Conservation (phyloP, 768 basidiomycete genomes). For the Lactarius pseudohatsudake region DNA sequence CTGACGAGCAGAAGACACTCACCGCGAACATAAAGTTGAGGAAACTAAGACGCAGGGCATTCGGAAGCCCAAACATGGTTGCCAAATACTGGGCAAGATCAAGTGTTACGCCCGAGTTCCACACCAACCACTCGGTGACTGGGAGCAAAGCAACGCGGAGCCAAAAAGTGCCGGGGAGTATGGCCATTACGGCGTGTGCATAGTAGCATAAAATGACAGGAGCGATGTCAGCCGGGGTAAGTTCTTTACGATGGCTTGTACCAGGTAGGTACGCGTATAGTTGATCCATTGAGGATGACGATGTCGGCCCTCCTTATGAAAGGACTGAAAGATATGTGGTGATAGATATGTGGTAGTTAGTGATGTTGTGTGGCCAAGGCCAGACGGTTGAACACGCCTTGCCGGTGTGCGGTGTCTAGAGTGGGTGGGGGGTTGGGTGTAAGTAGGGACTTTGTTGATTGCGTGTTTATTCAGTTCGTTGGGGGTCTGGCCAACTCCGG, state of each 20-base stretch:
- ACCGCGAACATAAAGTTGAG: constrained; percentile 22
- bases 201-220: constrained; percentile 24
- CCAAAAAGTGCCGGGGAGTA: constrained; percentile 18
- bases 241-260: constrained; percentile 7
- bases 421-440: neutral
- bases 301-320: neutral
- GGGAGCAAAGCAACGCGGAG: constrained; percentile 19
- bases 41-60: constrained; percentile 14
- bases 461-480: neutral
- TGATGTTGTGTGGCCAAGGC: constrained; percentile 3
- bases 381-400: neutral
- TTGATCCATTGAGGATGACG: constrained; percentile 1
- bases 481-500: neutral
- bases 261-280: neutral
- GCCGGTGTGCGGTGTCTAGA: neutral
- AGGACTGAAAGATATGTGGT: neutral
- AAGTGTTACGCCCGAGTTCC: constrained; percentile 4
- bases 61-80: neutral
- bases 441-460: too few relatives aligned
- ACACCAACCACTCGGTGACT: constrained; percentile 23
- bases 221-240: neutral
- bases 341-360: constrained; percentile 14
- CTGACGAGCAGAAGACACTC: neutral
- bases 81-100: constrained; percentile 18
- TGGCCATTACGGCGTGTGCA: constrained; percentile 24